Base-by-base conservation (phyloP, 2,329 filamentous ascomycete genomes). In the Salinomyces thailandicus region DNA sequence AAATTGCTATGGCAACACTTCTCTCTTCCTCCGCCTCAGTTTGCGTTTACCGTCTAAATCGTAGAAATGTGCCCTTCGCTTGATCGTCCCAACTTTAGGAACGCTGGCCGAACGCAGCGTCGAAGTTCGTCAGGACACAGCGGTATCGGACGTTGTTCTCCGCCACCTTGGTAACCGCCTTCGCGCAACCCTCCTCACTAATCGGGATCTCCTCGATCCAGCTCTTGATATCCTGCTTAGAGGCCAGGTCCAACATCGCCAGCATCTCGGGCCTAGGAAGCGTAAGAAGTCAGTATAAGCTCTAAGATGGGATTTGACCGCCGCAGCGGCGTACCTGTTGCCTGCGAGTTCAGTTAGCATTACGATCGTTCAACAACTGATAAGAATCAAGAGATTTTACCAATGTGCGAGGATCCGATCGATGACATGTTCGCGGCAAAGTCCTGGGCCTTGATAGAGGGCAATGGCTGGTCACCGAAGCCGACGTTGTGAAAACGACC, bases 401-500 rank as follows among this genome's bases (percentile, higher is more conserved):
- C 66, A 42, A 71, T 69, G 52, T 71, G 67, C 40, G 61, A 65
- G 14, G 67, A 65, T 30, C 67, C 67, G 44, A 71, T 62, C 54
- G 61, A 69, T 58, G 62, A 67, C 9, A 85, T 85, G 62, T 89
- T 93, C 46, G 61, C 61, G 41, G 84, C 69, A 52, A 93, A 80
- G 54, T 76, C 75, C 67, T 86, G 81, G 34, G 75, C 77, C 47
- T 91, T 70, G 19, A 46, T 34, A 9, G 69, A 63, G 39, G 83
- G 75, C 8, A 84, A 75, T 30, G 79, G 76, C 43, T 84, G 80
- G 56, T 86, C 82, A 3, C 84, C 84, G 53, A 91, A 69, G 28
- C 83, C 84, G 36, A 89, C 81, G 52, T 73, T 82, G 58, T 89
- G 75, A 75, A 82, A 91, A 55, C 72, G 73, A 40, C 81, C 83